These are phyloP conservation scores for Penicillium coprophilum DNA, from an alignment of 495 filamentous ascomycete species.

Conservation along the genomic window DNA sequence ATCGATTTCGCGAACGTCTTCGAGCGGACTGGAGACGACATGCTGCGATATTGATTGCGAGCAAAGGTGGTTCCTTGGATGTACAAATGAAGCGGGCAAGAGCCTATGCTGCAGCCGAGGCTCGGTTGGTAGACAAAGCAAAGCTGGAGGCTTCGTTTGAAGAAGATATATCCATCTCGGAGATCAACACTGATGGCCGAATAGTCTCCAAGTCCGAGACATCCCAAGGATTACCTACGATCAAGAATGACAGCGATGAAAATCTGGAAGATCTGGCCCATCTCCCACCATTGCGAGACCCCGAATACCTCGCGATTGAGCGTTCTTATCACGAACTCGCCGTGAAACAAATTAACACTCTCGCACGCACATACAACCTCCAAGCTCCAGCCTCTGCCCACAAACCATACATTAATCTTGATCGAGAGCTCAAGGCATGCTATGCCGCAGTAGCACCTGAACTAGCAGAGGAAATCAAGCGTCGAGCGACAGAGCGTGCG, in stretches of 20 bases:
- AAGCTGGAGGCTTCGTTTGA: constrained; percentile 50
- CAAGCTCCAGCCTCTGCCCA: constrained; percentile 89
- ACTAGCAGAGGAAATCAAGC: constrained; percentile 67
- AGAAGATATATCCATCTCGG: constrained; percentile 13
- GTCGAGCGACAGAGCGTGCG: constrained; percentile 58
- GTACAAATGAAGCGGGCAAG: constrained; percentile 71
- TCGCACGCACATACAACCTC: constrained; percentile 89
- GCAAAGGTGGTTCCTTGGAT: constrained; percentile 74
- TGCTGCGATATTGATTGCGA: constrained; percentile 76
- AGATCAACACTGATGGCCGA: constrained; percentile 30
- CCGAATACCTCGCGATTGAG: constrained; percentile 63
- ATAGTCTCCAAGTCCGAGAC: constrained; percentile 18
- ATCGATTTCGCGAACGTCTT: constrained; percentile 69
- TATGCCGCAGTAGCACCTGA: constrained; percentile 82
- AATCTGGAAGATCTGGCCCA: constrained; percentile 32
- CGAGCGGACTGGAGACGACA: constrained; percentile 86
- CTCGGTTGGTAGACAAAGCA: constrained; percentile 40
- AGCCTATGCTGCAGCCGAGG: constrained; percentile 73
- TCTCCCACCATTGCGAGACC: constrained; percentile 44
- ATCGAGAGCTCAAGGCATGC: constrained; percentile 76
- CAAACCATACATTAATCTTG: constrained; percentile 86
- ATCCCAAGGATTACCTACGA: constrained; percentile 11
- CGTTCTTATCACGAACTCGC: constrained; percentile 73
- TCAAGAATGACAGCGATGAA: constrained; percentile 1
- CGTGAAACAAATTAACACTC: constrained; percentile 72